Conservation (phyloP, 2,329 filamentous ascomycete species). For the Dactylellina cionopaga region DNA sequence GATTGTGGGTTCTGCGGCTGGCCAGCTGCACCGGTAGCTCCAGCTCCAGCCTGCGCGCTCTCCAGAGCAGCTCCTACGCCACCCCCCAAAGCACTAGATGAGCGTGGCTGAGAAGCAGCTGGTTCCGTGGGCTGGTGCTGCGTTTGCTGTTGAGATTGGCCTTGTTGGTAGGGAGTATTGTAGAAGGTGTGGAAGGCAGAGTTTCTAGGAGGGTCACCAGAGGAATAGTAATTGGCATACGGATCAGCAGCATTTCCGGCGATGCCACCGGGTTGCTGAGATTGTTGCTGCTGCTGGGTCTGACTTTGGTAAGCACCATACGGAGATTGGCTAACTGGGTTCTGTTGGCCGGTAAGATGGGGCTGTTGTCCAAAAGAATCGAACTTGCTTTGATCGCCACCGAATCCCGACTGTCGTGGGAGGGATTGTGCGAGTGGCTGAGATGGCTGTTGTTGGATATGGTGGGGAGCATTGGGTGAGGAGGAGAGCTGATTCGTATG, state of each 20-base stretch:
- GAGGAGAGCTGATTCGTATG: conserved; percentile 83
- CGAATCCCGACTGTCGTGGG: conserved; percentile 68
- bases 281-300: conserved; percentile 53
- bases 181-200: conserved; percentile 34
- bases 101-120: conserved; percentile 77
- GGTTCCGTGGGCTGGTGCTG: conserved; percentile 73
- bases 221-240: conserved; percentile 34
- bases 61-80: conserved; percentile 71
- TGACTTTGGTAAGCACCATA: conserved; percentile 54
- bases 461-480: conserved; percentile 72
- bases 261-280: conserved; percentile 7
- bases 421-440: conserved; percentile 70
- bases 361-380: conserved; percentile 68
- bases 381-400: conserved; percentile 79
- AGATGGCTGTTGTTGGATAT: conserved; percentile 67
- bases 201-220: conserved; percentile 26
- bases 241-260: conserved; percentile 27
- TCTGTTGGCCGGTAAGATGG: conserved; percentile 45
- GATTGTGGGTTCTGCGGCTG: conserved; percentile 80
- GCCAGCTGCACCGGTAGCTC: conserved; percentile 68
- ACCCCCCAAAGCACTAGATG: conserved; percentile 77
- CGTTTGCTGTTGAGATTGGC: conserved; percentile 57
- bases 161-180: conserved; percentile 66
- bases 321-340: conserved; percentile 59
- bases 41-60: conserved; percentile 67